These are phyloP conservation scores for Lipomyces chichibuensis DNA, from an alignment of 805 yeast species.

Conservation along the genomic window DNA sequence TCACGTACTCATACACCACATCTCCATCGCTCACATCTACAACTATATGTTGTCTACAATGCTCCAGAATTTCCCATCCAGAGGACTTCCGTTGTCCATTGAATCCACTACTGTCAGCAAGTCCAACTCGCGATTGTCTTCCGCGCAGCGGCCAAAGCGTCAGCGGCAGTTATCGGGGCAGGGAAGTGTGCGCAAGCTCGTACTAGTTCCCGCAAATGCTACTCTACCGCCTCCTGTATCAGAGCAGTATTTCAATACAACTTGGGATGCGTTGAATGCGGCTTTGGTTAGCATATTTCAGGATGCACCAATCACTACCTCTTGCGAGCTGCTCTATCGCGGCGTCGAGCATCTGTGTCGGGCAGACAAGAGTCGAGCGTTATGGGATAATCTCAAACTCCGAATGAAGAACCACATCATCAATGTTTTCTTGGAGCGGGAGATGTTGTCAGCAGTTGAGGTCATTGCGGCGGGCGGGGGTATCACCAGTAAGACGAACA, in stretches of 20 bases:
- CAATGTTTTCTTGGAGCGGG: slow-evolving; percentile 8
- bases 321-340: slow-evolving; percentile 42
- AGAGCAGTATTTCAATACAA: slow-evolving; percentile 21
- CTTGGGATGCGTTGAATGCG: slow-evolving; percentile 17
- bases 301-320: slow-evolving; percentile 16
- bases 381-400: slow-evolving; percentile 36
- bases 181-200: slow-evolving; percentile 26
- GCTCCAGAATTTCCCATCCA: slow-evolving; percentile 34
- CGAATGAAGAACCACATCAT: slow-evolving; percentile 26
- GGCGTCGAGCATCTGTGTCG: slow-evolving; percentile 43
- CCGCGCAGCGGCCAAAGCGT: slow-evolving; percentile 29
- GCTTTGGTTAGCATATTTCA: slow-evolving; percentile 27
- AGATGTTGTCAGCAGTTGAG: slow-evolving; percentile 9
- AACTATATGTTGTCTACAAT: slow-evolving; percentile 4
- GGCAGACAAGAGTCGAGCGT: slow-evolving; percentile 34
- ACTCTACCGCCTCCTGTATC: slow-evolving; percentile 14
- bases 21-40: neutral
- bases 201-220: slow-evolving; percentile 8
- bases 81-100: slow-evolving; percentile 23
- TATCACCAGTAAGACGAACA: neutral
- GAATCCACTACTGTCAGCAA: slow-evolving; percentile 6
- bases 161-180: slow-evolving; percentile 26
- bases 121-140: slow-evolving; percentile 11
- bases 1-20: neutral
- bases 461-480: neutral